Conservation (phyloP, 2,329 filamentous ascomycete genomes). For the Metarhizium brunneum region DNA sequence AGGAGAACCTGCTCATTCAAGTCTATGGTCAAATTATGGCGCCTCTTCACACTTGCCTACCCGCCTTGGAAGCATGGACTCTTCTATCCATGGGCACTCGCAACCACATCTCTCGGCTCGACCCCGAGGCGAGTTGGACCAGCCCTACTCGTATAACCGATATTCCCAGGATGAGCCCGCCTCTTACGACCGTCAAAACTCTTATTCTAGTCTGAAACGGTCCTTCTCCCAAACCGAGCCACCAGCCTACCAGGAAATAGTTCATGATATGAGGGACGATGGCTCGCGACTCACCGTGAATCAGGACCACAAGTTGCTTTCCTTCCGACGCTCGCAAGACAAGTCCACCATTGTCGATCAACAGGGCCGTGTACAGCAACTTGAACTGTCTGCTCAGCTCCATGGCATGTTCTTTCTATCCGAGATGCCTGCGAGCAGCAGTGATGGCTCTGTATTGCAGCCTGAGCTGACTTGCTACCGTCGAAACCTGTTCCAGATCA, state of each 20-base stretch:
- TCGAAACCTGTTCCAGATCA: constrained; percentile 92
- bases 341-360: constrained; percentile 52
- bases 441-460: constrained; percentile 50
- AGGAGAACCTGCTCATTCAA: constrained; percentile 46
- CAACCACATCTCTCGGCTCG: constrained; percentile 31
- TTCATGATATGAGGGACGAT: constrained; percentile 51
- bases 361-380: constrained; percentile 49
- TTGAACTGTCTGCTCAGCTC: constrained; percentile 62
- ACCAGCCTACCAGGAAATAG: constrained; percentile 49
- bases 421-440: constrained; percentile 59
- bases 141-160: constrained; percentile 42
- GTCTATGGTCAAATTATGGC: constrained; percentile 50
- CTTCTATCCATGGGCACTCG: constrained; percentile 35
- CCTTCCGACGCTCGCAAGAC: constrained; percentile 47
- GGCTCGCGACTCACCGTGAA: constrained; percentile 46
- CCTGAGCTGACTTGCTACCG: constrained; percentile 93
- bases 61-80: constrained; percentile 43
- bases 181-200: constrained; percentile 43
- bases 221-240: constrained; percentile 47
- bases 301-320: constrained; percentile 52
- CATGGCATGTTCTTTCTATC: constrained; percentile 87
- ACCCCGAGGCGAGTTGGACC: constrained; percentile 40
- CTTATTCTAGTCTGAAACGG: constrained; percentile 47
- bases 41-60: constrained; percentile 43
- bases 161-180: constrained; percentile 47